Evolutionary conservation across 2,329 filamentous ascomycete species (phyloP), one percentile per base, ranked within the genome.

Genomic region (Fusarium robinianum): DNA sequence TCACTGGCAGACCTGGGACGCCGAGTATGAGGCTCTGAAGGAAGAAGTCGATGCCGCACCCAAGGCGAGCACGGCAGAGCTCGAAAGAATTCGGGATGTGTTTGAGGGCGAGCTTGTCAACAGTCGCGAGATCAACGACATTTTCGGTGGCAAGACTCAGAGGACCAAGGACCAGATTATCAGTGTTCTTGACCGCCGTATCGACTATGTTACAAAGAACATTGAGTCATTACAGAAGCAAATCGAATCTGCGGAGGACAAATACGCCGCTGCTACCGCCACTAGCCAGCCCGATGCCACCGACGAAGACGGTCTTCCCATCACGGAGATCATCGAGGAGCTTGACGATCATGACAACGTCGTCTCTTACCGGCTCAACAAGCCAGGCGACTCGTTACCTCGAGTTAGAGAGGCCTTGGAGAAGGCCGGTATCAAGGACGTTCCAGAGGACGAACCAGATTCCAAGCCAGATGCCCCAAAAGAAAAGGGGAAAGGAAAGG

Each of bases 261-360:
- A 86, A 60, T 72, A 92, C 34, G 80, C 82, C 11, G 81, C 81
- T 8, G 76, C 85, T 8, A 74, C 81, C 8, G 71, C 83, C 4
- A 67, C 81, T 29, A 79, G 77, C 42, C 77, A 83, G 16, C 79
- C 84, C 1, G 81, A 84, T 40, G 74, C 77, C 30, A 75, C 73
- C 38, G 83, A 87, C 48, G 85, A 87, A 48, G 83, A 84, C 9
- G 84, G 83, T 1, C 73, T 90, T 37, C 88, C 90, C 1, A 80
- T 97, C 46, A 91, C 87, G 21, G 94, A 97, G 60, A 97, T 99
- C 54, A 76, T 90, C 41, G 94, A 99, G 68, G 83, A 95, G 70
- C 74, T 97, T 16, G 94, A 97, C 62, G 91, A 96, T 7, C 81
- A 95, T 8, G 94, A 85, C 42, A 94, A 95, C 61, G 79, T 97